Evolutionary conservation across 164 flowering plant species (phyloP).

Genomic region (Umbilicus rupestris): DNA sequence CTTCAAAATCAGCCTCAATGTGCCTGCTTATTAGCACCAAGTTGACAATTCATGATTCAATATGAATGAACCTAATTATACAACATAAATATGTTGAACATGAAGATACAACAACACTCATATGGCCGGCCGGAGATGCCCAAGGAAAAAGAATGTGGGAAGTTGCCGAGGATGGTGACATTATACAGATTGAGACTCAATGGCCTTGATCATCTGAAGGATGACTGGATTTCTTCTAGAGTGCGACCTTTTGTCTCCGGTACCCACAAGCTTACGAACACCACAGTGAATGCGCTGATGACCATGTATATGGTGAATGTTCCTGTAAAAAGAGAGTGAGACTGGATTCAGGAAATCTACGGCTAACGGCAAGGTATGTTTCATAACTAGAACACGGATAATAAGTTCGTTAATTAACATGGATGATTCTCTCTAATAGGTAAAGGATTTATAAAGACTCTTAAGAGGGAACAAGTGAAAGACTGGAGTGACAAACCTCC

Average conservation of each 20-base stretch:
- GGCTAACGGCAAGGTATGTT: neutral
- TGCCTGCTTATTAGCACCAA: neutral
- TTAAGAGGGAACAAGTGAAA: conserved; percentile 11
- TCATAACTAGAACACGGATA: neutral
- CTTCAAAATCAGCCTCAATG: neutral
- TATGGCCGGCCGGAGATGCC: neutral
- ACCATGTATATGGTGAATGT: conserved; percentile 9
- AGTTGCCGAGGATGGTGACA: neutral
- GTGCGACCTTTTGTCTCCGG: conserved; percentile 10
- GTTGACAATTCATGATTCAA: neutral
- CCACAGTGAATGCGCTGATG: conserved; percentile 7
- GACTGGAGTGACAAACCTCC: conserved; percentile 34
- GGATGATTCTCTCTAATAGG: conserved; percentile 5
- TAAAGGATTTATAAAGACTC: neutral
- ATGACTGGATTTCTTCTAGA: conserved; percentile 10
- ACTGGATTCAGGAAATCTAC: neutral
- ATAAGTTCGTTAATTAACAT: neutral
- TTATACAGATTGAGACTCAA: neutral
- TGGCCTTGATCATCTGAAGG: conserved; percentile 1
- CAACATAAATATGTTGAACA: neutral
- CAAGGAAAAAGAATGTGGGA: neutral
- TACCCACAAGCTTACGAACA: conserved; percentile 5
- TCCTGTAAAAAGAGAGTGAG: neutral
- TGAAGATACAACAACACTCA: conserved; percentile 7
- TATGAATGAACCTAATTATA: neutral